Evolutionary conservation across 805 yeast genomes (phyloP), one percentile per base, ranked within the genome.

Genomic region (Metschnikowia shivogae): DNA sequence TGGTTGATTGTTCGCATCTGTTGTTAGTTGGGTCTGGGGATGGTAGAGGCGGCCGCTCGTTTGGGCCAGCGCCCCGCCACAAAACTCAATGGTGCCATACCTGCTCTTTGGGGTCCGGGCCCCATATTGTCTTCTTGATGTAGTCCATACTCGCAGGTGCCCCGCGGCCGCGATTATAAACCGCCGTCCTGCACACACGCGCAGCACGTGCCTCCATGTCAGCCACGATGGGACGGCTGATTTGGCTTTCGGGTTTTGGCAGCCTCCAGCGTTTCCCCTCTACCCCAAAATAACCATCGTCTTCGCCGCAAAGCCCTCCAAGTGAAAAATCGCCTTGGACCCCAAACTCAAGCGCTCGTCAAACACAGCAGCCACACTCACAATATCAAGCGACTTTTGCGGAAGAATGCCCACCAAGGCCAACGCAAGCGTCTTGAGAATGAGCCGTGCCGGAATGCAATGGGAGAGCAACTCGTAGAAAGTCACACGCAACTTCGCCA

Each of bases 81-180:
- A 10, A 17, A 35, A 70, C 2, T 17, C 17, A 17, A 17, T 17
- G 17, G 17, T 17, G 17, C 17, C 78, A 40, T 63, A 75, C 82
- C 58, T 85, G 95, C 58, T 88, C 98, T 58, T 84, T 84, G 34
- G 97, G 97, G 60, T 90, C 97, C 0, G 98, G 97, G 0, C 99
- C 99, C 85, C 95, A 92, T 32, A 92, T 83, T 4, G 90, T 86
- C 61, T 84, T 82, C 68, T 88, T 90, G 29, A 92, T 63, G 62
- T 74, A 84, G 60, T 92, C 89, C 98, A 92, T 92, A 20, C 6
- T 10, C 10, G 19, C 24, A 22, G 12, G 13, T 27, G 14, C 22
- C 26, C 2, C 2, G 26, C 2, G 3, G 4, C 26, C 26, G 26
- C 26, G 26, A 22, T 22, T 22, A 22, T 22, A 22, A 22, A 22